Evolutionary conservation across 257 asterid genomes (phyloP), one percentile per base, ranked within the genome.

Genomic region (Hygrophila difformis): DNA sequence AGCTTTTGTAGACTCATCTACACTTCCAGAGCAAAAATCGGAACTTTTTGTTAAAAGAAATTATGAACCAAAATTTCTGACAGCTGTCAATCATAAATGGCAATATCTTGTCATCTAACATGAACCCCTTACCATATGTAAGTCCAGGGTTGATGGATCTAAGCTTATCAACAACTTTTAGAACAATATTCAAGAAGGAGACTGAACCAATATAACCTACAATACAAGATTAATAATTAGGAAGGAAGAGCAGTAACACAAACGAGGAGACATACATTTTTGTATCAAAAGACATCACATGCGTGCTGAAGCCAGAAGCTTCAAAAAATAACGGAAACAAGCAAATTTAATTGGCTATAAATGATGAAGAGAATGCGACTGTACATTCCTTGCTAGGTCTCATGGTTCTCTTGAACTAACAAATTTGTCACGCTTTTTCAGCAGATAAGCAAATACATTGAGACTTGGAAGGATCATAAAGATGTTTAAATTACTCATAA

Each of bases 171-270:
- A 83, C 94, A 39, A 76, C 95, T 65, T 61, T 77, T 46, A 86
- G 66, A 55, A 91, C 78, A 18, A 80, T 80, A 61, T 76, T 66
- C 82, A 91, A 76, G 86, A 91, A 91, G 58, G 97, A 86, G 51
- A 68, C 93, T 1, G 99, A 91, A 58, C 99, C 97, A 39, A 91
- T 91, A 65, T 83, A 91, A 67, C 99, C 99, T 91, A 67, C 67
- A 72, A 66, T 34, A 16, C 11, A 33, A 18, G 20, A 44, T 18
- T 48, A 28, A 53, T n/a, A 8, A 44, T 18, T 55, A 51, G 47
- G 65, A 35, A 47, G 33, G 38, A n/a, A 21, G 37, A 35, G 21
- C 10, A 21, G 26, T 45, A 12, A 58, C 3, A 53, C 6, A 15
- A 19, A 34, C 8, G 8, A 56, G 47, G 17, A 20, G 46, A 19